Conservation (phyloP, 257 asterid species). For the Paulownia fortunei region DNA sequence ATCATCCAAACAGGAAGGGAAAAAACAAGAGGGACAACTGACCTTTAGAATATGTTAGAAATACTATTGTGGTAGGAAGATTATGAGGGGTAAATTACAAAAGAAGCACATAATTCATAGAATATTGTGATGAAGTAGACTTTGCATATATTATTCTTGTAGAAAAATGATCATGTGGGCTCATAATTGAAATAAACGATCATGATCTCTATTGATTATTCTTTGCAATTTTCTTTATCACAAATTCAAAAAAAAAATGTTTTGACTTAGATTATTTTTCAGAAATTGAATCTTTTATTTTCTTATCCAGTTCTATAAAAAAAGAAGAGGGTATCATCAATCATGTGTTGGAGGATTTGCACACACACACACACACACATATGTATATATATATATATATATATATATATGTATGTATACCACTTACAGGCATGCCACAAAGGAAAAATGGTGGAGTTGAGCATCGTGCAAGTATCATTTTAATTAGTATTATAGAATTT, state of each 20-base stretch:
- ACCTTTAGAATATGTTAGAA: background rate
- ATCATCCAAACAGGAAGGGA: background rate
- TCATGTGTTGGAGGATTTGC: no score
- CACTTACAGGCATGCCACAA: no score
- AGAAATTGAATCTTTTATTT: no score
- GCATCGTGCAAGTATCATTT: conserved; percentile 11
- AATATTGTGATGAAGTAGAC: conserved; percentile 12
- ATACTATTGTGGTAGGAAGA: background rate
- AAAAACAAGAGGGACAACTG: background rate
- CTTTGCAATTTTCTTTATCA: no score
- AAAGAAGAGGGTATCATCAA: no score
- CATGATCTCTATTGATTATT: background rate
- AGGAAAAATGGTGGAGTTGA: no score
- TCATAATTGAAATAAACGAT: background rate
- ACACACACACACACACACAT: no score
- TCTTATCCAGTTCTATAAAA: no score
- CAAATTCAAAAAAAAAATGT: no score
- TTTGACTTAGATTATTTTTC: no score
- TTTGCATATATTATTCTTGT: background rate
- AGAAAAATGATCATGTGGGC: background rate
- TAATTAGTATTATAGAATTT: conserved; percentile 9
- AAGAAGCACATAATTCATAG: background rate
- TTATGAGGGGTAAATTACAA: background rate
- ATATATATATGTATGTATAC: no score
- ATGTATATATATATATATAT: no score